Conservation (phyloP, 805 yeast species). For the Wickerhamomyces pijperi region DNA sequence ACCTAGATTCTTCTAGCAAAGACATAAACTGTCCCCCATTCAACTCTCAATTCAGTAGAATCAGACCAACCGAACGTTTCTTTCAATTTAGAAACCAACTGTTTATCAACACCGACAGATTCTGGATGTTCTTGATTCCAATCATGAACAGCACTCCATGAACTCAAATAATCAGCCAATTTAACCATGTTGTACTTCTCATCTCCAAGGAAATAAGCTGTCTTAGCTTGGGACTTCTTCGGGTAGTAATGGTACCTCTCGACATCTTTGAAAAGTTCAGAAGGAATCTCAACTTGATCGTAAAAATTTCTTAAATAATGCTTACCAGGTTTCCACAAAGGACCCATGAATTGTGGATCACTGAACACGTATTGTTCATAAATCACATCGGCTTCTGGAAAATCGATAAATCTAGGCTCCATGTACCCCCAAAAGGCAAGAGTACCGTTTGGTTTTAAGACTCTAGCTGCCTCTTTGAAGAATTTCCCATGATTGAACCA, state of each 20-base stretch:
- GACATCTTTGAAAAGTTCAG: conserved; percentile 30
- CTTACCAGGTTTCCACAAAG: conserved; percentile 68
- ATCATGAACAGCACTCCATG: conserved; percentile 60
- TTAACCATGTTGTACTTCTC: conserved; percentile 32
- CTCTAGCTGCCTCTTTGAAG: conserved; percentile 35
- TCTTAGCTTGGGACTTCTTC: conserved; percentile 11
- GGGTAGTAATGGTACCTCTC: conserved; percentile 24
- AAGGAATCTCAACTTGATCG: conserved; percentile 32
- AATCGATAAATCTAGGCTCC: conserved; percentile 50
- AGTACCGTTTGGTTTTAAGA: conserved; percentile 53
- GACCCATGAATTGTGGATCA: conserved; percentile 39
- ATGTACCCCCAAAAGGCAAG: conserved; percentile 72
- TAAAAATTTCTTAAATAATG: conserved; percentile 31
- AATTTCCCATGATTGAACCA: conserved; percentile 59
- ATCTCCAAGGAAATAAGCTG: conserved; percentile 27
- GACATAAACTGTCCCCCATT: conserved; percentile 47
- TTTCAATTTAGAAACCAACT: conserved; percentile 32
- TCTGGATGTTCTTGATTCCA: conserved; percentile 36
- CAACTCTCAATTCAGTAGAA: conserved; percentile 29
- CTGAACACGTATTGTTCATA: conserved; percentile 40
- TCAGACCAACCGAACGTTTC: conserved; percentile 33
- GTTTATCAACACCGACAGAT: conserved; percentile 36
- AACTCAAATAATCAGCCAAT: conserved; percentile 39
- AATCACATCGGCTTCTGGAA: conserved; percentile 43
- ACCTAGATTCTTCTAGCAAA: conserved; percentile 26